phyloP scores from a whole-genome alignment of 148 eudicot species.

The Rhododendron vialii region DNA sequence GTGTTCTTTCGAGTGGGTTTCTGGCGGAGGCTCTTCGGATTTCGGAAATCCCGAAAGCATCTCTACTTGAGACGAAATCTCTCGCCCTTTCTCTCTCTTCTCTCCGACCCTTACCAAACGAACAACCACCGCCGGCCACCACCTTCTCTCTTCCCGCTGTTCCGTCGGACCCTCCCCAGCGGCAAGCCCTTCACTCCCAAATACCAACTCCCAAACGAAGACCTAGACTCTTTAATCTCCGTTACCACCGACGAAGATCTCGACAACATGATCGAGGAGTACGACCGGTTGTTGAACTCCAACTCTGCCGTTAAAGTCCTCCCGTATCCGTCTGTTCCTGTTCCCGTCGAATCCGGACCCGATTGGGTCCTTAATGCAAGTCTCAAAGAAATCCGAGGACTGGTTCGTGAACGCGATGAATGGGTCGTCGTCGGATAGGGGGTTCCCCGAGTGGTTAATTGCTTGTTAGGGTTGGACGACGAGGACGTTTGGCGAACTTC shows the following conservation, averaged over 20 bases:
- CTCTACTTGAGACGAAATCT: too few relatives aligned
- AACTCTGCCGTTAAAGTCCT: too few relatives aligned
- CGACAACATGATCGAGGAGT: too few relatives aligned
- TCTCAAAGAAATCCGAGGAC: slow-evolving; percentile 50
- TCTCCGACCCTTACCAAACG: too few relatives aligned
- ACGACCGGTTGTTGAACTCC: too few relatives aligned
- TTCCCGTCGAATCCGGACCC: slow-evolving; percentile 43
- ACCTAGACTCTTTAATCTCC: slow-evolving; percentile 73
- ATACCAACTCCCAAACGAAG: slow-evolving; percentile 76
- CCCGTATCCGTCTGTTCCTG: slow-evolving; percentile 2
- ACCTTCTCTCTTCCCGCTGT: neutral
- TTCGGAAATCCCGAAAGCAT: too few relatives aligned
- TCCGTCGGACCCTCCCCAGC: slow-evolving; percentile 45
- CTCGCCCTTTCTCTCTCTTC: too few relatives aligned
- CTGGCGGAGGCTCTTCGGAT: too few relatives aligned
- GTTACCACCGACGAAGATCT: slow-evolving; percentile 69
- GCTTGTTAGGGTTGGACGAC: slow-evolving; percentile 60
- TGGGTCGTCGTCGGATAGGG: slow-evolving; percentile 23
- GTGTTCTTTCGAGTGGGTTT: too few relatives aligned
- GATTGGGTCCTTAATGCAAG: slow-evolving; percentile 50
- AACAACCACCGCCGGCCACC: slow-evolving; percentile 10
- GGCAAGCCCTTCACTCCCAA: slow-evolving; percentile 38
- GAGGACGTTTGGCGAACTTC: slow-evolving; percentile 15
- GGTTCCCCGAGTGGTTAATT: slow-evolving; percentile 56
- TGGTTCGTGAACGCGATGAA: slow-evolving; percentile 69